phyloP scores from a whole-genome alignment of 73 alveolate species.

The Paramecium octaurelia region DNA sequence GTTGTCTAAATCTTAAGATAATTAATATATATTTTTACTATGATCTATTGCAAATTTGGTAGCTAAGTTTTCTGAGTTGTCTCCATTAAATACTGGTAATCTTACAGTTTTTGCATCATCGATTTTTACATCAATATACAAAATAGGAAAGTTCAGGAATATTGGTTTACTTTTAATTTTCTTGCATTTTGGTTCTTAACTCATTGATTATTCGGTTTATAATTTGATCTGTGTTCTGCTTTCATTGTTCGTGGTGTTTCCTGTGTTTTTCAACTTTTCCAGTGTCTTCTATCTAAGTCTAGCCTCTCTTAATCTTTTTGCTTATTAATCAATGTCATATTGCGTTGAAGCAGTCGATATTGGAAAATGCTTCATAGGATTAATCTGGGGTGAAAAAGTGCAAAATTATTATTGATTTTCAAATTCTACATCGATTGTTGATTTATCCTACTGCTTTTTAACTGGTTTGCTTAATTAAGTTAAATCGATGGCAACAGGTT shows the following conservation, averaged over 20 bases:
- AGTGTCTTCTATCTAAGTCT: neutral
- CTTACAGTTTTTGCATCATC: slow-evolving; percentile 10
- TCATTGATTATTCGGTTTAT: neutral
- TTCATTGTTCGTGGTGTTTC: neutral
- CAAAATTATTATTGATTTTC: neutral
- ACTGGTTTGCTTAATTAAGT: neutral
- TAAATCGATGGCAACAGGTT: neutral
- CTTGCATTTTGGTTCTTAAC: neutral
- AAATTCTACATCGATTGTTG: neutral
- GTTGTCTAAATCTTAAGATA: neutral
- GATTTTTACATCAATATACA: neutral
- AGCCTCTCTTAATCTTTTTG: neutral
- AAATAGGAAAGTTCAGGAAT: neutral
- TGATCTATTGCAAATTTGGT: neutral
- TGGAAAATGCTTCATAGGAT: neutral
- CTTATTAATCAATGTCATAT: neutral
- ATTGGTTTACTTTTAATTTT: neutral
- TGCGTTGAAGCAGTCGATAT: neutral
- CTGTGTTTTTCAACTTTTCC: neutral
- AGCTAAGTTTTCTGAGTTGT: neutral
- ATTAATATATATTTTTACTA: neutral
- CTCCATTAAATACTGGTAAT: neutral
- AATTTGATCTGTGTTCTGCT: neutral
- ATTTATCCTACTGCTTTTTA: neutral
- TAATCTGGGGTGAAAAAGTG: neutral